Conservation (phyloP, 495 filamentous ascomycete genomes). For the Penicillium atrosanguineum region DNA sequence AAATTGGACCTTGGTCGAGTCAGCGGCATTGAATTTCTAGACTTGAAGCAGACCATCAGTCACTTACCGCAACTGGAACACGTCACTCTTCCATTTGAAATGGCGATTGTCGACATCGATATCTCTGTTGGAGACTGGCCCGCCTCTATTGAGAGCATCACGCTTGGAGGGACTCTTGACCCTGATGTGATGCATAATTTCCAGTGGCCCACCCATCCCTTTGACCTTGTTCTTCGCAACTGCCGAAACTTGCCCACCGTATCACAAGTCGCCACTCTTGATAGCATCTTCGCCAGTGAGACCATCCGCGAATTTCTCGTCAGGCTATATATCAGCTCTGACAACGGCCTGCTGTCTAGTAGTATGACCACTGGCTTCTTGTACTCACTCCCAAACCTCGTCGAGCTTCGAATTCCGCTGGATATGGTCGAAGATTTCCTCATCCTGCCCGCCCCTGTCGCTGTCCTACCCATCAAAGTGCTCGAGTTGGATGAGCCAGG, state of each 20-base stretch:
- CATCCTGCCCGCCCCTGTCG: neutral
- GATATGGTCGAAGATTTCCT: neutral
- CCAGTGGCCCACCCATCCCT: neutral
- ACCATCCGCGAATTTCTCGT: neutral
- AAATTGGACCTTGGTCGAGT: neutral
- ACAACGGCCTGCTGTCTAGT: neutral
- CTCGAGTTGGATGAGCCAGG: neutral
- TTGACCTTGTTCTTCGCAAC: slow-evolving; percentile 16
- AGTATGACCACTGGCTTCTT: neutral
- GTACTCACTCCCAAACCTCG: neutral
- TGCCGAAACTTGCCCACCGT: neutral
- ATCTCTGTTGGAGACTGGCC: neutral
- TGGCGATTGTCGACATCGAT: neutral
- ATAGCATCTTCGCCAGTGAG: neutral
- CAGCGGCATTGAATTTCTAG: neutral
- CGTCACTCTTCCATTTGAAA: neutral
- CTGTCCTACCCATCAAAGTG: neutral
- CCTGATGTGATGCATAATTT: neutral
- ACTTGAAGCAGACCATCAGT: neutral
- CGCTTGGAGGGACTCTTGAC: neutral
- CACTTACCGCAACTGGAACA: neutral
- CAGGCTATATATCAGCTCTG: neutral
- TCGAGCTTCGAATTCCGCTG: neutral
- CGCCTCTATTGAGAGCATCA: neutral
- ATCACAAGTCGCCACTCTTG: neutral